These are phyloP conservation scores for Stemphylium lycopersici DNA, from an alignment of 2,329 filamentous ascomycete species.

Conservation along the genomic window DNA sequence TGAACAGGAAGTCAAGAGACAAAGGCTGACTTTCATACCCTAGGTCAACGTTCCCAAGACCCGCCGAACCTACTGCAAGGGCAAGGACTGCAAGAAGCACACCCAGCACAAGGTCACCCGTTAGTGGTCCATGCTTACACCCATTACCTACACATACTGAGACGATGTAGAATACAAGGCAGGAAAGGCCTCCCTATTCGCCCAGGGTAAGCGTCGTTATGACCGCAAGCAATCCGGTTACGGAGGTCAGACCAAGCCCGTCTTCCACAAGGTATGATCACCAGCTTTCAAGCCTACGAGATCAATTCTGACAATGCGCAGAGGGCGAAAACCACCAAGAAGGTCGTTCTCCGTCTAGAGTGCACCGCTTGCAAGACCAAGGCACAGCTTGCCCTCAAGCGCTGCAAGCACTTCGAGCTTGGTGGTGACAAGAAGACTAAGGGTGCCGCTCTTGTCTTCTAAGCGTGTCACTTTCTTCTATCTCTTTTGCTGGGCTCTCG, in stretches of 20 bases:
- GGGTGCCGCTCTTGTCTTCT: constrained; percentile 99
- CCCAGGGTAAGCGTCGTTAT: constrained; percentile 99
- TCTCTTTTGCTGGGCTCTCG: constrained; percentile 49
- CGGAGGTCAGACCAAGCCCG: constrained; percentile 99
- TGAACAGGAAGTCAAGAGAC: neutral
- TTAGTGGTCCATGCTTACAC: constrained; percentile 27
- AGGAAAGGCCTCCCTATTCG: constrained; percentile 93
- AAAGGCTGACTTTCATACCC: constrained; percentile 24
- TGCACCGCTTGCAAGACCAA: constrained; percentile 86
- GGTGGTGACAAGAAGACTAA: constrained; percentile 99
- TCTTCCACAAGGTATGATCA: constrained; percentile 79
- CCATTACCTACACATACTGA: constrained; percentile 30
- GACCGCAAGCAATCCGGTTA: constrained; percentile 91
- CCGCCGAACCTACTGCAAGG: constrained; percentile 96
- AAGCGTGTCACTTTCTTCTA: constrained; percentile 64
- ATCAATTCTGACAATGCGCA: constrained; percentile 49
- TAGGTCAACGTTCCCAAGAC: constrained; percentile 99
- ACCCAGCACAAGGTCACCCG: constrained; percentile 47
- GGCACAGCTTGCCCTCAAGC: constrained; percentile 87
- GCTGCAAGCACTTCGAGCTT: constrained; percentile 99
- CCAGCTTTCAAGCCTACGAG: neutral
- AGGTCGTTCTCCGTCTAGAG: constrained; percentile 98
- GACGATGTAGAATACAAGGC: constrained; percentile 77
- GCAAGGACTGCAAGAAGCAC: constrained; percentile 79
- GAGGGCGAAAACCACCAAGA: constrained; percentile 99